Percentiles rank a stretch among this genome's conserved stretches.
Conservation (phyloP, 148 eudicot species). For the Rhododendron williamsianum region DNA sequence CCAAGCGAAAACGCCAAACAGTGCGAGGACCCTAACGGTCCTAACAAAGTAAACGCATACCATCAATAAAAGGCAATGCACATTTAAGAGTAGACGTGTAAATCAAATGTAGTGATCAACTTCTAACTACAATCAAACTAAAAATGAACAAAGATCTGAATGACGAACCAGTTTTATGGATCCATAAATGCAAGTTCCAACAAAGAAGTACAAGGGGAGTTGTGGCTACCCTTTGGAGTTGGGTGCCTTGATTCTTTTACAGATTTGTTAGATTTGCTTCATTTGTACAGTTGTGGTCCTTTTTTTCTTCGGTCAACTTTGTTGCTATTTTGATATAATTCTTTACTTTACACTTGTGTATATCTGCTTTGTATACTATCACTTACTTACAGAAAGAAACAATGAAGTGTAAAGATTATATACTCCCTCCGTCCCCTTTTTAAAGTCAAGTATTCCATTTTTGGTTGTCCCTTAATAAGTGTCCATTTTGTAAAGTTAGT, state of each 20-base stretch:
- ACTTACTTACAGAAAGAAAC: background rate
- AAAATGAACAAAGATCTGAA: background rate
- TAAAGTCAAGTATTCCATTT: no score
- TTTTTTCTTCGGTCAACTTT: background rate
- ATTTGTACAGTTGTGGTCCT: background rate
- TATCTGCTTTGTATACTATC: background rate
- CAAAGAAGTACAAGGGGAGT: background rate
- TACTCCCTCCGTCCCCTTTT: background rate
- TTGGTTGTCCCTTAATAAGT: no score
- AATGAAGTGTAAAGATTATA: background rate
- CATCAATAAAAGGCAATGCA: background rate
- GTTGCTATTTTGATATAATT: background rate
- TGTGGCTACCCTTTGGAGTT: background rate
- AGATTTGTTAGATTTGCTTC: background rate
- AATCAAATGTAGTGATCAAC: background rate
- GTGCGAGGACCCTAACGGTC: background rate
- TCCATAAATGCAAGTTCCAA: background rate
- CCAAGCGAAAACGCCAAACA: background rate
- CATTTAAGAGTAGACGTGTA: background rate
- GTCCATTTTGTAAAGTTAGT: no score
- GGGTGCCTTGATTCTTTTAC: background rate
- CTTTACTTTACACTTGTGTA: background rate
- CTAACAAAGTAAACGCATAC: background rate
- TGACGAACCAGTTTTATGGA: background rate
- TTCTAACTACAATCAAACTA: conserved; percentile 1